These are phyloP conservation scores for Setaria italica DNA, from an alignment of 202 grass and related monocot species.

Conservation along the genomic window DNA sequence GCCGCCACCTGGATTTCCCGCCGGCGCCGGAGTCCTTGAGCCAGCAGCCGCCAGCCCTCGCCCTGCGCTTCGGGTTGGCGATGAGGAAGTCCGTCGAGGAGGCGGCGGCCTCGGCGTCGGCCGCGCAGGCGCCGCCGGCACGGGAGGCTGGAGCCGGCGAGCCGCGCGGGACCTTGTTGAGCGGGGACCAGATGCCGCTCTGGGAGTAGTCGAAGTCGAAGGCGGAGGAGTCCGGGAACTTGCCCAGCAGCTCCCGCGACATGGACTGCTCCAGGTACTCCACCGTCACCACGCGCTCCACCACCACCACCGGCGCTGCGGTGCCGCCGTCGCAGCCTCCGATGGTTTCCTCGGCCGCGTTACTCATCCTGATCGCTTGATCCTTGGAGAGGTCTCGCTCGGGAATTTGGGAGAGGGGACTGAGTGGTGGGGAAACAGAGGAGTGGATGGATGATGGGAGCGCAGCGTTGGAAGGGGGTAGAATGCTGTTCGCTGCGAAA, in stretches of 20 bases:
- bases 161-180: conserved; percentile 68
- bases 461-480: background rate
- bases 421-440: background rate
- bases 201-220: conserved; percentile 96
- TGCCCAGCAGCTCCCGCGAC: conserved; percentile 77
- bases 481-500: conserved; percentile 4
- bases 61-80: conserved; percentile 53
- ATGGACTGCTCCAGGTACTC: conserved; percentile 85
- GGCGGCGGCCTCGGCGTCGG: conserved; percentile 7
- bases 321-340: background rate
- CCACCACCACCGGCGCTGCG: conserved; percentile 25
- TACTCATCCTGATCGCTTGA: conserved; percentile 36
- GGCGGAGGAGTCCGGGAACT: conserved; percentile 79
- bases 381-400: background rate
- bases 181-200: conserved; percentile 93
- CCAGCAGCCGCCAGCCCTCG: conserved; percentile 45
- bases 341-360: background rate
- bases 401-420: background rate
- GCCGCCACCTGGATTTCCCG: conserved; percentile 48
- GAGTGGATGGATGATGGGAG: background rate
- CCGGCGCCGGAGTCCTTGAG: conserved; percentile 25
- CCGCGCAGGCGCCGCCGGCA: background rate
- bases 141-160: background rate
- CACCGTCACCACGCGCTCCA: conserved; percentile 91
- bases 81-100: conserved; percentile 55